Conservation (phyloP, 805 yeast genomes). For the Saccharomycopsis sp. region DNA sequence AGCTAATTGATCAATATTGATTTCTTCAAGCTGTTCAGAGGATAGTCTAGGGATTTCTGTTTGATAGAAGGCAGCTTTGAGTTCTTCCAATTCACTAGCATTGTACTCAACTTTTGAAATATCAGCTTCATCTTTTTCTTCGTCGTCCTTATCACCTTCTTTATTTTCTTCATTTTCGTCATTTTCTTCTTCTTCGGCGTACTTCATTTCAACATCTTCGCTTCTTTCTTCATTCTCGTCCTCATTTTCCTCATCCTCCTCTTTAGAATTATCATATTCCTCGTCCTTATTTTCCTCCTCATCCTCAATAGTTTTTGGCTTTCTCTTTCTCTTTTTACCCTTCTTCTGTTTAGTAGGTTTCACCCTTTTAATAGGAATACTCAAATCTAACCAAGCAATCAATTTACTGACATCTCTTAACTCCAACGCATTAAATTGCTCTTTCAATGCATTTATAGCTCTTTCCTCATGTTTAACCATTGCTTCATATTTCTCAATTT, state of each 20-base stretch:
- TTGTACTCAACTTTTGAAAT: slow-evolving; percentile 8
- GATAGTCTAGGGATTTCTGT: slow-evolving; percentile 35
- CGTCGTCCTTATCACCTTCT: slow-evolving; percentile 25
- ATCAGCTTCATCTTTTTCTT: slow-evolving; percentile 11
- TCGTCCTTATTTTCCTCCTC: slow-evolving; percentile 2
- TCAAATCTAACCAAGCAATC: slow-evolving; percentile 39
- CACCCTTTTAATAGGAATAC: slow-evolving; percentile 11
- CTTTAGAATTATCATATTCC: slow-evolving; percentile 8
- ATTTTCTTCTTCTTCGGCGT: slow-evolving; percentile 23
- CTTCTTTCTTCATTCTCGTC: slow-evolving; percentile 10
- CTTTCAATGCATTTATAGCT: slow-evolving; percentile 33
- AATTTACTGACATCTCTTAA: slow-evolving; percentile 49
- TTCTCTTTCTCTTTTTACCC: slow-evolving; percentile 10
- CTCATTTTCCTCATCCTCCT: slow-evolving; percentile 9
- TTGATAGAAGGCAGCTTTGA: slow-evolving; percentile 24
- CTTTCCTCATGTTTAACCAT: slow-evolving; percentile 33
- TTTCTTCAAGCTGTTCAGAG: slow-evolving; percentile 42
- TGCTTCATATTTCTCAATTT: slow-evolving; percentile 49
- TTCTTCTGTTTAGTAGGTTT: background rate
- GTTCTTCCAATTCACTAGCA: slow-evolving; percentile 12
- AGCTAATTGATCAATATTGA: slow-evolving; percentile 44
- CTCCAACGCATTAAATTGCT: slow-evolving; percentile 37
- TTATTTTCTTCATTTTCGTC: slow-evolving; percentile 27
- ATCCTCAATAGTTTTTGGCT: slow-evolving; percentile 9
- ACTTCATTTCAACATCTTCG: slow-evolving; percentile 20